phyloP scores from a whole-genome alignment of 495 filamentous ascomycete genomes.

The Staphylotrichum tortipilum region DNA sequence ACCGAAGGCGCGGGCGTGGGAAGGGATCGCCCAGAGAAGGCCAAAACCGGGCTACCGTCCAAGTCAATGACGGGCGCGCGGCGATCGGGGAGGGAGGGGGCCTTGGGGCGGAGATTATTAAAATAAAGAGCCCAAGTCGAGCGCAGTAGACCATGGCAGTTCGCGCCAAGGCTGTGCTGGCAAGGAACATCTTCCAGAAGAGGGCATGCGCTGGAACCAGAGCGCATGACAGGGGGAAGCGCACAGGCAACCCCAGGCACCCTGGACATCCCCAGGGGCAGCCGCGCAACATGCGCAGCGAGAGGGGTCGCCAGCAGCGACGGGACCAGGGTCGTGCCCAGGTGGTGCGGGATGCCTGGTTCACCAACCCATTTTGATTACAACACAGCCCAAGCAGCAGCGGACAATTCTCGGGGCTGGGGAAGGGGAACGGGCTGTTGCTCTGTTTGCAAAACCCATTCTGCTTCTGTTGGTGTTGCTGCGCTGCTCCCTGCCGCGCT shows the following conservation, averaged over 20 bases:
- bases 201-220: not conserved
- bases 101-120: slow-evolving; percentile 31
- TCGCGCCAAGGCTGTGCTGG: slow-evolving; percentile 16
- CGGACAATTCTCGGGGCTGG: slow-evolving; percentile 3
- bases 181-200: slow-evolving; percentile 11
- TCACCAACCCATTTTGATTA: no score
- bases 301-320: not conserved
- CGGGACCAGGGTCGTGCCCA: not conserved
- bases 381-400: not conserved
- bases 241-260: not conserved
- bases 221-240: not conserved
- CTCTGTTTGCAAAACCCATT: no score
- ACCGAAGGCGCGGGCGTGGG: not conserved
- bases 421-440: no score
- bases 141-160: slow-evolving; percentile 3
- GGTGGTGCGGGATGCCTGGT: no score
- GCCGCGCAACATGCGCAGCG: no score
- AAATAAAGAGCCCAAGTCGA: slow-evolving; percentile 11
- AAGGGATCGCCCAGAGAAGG: not conserved
- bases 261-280: not conserved
- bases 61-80: not conserved
- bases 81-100: slow-evolving; percentile 13
- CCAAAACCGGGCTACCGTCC: not conserved
- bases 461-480: no score
- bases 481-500: no score